Conservation (phyloP, 495 filamentous ascomycete genomes). For the Rusavskia elegans region DNA sequence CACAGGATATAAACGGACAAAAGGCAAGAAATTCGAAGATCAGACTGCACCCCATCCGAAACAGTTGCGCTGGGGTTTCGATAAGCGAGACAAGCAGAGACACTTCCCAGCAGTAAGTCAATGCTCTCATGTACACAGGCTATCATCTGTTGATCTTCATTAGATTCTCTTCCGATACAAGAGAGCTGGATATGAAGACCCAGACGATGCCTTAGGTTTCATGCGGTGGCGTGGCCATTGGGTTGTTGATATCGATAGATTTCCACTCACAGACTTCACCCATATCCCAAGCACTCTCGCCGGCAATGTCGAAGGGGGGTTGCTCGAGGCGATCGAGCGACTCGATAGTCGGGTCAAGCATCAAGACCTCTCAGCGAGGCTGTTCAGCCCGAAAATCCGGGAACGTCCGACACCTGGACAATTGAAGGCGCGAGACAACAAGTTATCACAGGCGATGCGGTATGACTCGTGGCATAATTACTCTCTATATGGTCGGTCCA, state of each 20-base stretch:
- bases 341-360: not conserved
- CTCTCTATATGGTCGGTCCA: no score
- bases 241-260: not conserved
- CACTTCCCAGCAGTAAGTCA: not conserved
- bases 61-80: not conserved
- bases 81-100: not conserved
- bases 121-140: not conserved
- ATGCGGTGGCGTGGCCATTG: not conserved
- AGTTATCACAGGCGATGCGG: not conserved
- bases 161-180: not conserved
- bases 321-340: not conserved
- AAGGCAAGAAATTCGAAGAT: not conserved
- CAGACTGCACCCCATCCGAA: not conserved
- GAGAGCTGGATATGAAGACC: not conserved
- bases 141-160: not conserved
- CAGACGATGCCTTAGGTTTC: no score
- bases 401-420: not conserved
- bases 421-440: not conserved
- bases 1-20: not conserved
- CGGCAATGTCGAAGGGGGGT: not conserved
- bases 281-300: not conserved
- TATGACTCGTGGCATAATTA: not conserved
- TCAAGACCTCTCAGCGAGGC: not conserved
- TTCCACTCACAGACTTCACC: not conserved
- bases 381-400: not conserved